Evolutionary conservation across 1,139 yeast species (phyloP), one percentile per base, ranked within the genome.

Genomic region (Blastobotrys malaysiensis): DNA sequence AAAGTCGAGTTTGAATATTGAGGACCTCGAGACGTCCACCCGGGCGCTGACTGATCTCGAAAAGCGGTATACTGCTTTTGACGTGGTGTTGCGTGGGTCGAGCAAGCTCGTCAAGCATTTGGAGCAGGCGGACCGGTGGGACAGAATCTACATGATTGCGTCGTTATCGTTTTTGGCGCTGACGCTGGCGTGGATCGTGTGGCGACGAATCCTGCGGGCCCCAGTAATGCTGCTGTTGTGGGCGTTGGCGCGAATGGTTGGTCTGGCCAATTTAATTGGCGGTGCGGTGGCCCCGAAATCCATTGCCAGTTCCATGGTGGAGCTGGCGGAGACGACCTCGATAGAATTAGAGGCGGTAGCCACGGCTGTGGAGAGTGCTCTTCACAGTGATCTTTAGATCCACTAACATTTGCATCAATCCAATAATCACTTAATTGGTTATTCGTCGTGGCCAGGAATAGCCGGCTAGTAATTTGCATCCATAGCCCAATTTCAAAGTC

Each of bases 81-180:
- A 82, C 50, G 77, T 76, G 54, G 68, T 85, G 52, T 72, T 86
- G 52, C 71, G 73, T 52, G 81, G 78, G 48, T 81, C 88, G 0
- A 76, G 74, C 53, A 75, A 77, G 46, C 76, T 86, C 48, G 87
- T 86, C 46, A 75, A 76, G 59, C 78, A 83, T 55, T 80, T 86
- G 53, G 88, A 85, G 62, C 81, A 81, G 63, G 87, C 88, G 51
- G 89, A 86, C 62, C 74, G 77, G 54, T 71, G 77, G 58, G 93
- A 86, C 63, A 75, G 86, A 52, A 73, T 79, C 50, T 72, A 81
- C 54, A 84, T 86, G 64, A 80, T 82, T 59, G 68, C 79, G 52
- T 76, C 88, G 27, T 63, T 85, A 48, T 82, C 81, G 18, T 82
- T 86, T 59, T 76, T 86, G 55, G 71, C 77, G 2, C 59, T 77